Evolutionary conservation across 1,139 yeast species (phyloP), one percentile per base, ranked within the genome.

Genomic region (Chernovozyma sophiae-reginae): DNA sequence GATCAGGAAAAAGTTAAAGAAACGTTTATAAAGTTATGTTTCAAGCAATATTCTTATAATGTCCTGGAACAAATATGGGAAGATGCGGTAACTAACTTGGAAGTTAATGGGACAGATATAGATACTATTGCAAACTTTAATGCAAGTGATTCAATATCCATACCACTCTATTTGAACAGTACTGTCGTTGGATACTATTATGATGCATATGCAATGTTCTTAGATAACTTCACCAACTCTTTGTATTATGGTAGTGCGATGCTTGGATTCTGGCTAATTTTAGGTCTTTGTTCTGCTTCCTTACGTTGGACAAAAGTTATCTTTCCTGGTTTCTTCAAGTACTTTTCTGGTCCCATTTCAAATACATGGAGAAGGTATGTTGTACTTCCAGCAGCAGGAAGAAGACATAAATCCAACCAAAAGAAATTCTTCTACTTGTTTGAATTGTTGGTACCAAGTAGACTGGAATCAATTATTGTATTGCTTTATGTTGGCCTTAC

Each of bases 261-360:
- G 20, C 45, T 76, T 23, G 76, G 73, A 0, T 77, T 65, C 47
- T 76, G 81, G 79, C 66, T 60, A 1, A 37, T 68, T 3, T 58
- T 78, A 7, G 48, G 76, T 41, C 19, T 76, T 1, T 24, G 68
- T 23, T 69, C 72, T 3, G 61, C 64, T 3, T 30, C 70, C 14
- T 49, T 59, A 34, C 73, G 77, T 48, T 69, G 77, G 75, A 46
- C 59, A 14, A 56, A 50, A 34, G 20, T 49, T 3, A 40, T 65
- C 23, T 52, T 53, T 30, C 72, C 72, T 2, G 41, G 49, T 1
- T 31, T 55, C 5, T 44, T 51, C 16, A 52, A 51, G 23, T 43
- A 40, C 15, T 45, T 51, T 19, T 55, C 60, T 2, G 56, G 58
- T 2, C 55, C 56, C 1, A 15, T 54, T 3, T 36, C 56, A 6